Evolutionary conservation across 1,284 basidiomycete genomes (phyloP).

Genomic region (Melampsora occidentalis): DNA sequence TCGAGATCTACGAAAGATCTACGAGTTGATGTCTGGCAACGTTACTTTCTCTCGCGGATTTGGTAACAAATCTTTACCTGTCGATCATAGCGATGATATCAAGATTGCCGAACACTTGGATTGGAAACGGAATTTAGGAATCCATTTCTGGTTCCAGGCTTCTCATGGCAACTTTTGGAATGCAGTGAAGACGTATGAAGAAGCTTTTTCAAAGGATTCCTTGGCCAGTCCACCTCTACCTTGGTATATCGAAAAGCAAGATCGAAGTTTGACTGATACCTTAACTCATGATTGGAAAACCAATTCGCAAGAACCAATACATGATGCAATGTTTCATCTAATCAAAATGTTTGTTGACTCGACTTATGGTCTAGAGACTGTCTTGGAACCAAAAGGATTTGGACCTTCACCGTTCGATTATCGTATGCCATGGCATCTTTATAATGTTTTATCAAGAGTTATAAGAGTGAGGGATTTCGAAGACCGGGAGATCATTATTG

Average conservation of each 20-base stretch:
- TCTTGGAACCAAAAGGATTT: constrained; percentile 68
- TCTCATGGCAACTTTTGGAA: constrained; percentile 43
- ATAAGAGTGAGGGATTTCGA: constrained; percentile 78
- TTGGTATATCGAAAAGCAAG: constrained; percentile 62
- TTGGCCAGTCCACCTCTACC: constrained; percentile 53
- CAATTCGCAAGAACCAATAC: constrained; percentile 49
- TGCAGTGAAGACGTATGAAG: constrained; percentile 61
- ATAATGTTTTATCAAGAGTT: constrained; percentile 77
- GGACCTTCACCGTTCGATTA: constrained; percentile 73
- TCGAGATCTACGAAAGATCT: constrained; percentile 71
- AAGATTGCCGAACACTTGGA: constrained; percentile 77
- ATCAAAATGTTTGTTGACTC: constrained; percentile 69
- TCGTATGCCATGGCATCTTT: constrained; percentile 87
- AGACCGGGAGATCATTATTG: constrained; percentile 63
- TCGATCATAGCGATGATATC: constrained; percentile 65
- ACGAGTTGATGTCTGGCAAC: constrained; percentile 79
- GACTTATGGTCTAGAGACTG: constrained; percentile 58
- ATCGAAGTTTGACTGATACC: constrained; percentile 5
- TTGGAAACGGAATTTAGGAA: constrained; percentile 91
- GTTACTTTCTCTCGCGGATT: constrained; percentile 65
- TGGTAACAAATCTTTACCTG: constrained; percentile 58
- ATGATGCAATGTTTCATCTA: constrained; percentile 77
- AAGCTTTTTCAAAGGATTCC: constrained; percentile 49
- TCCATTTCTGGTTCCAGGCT: constrained; percentile 81
- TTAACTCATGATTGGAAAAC: constrained; percentile 22